Percentiles rank a stretch among this genome's conserved stretches.
Conservation (phyloP, 352 stramenopile genomes). For the Pythium volutum region DNA sequence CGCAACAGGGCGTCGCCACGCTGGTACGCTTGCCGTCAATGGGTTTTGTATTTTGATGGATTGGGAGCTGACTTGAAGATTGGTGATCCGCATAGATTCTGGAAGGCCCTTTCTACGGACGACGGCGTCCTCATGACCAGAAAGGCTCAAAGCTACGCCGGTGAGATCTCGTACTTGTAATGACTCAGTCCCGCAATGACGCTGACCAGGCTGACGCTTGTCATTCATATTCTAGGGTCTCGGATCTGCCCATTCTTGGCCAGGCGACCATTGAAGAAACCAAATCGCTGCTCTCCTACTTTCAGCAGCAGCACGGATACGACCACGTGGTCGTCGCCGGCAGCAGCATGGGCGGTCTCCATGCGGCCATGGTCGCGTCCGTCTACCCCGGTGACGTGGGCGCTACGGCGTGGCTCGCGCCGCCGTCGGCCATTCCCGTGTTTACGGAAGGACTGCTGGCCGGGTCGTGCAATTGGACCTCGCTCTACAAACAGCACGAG, state of each 20-base stretch:
- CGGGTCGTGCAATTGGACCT: conserved; percentile 73
- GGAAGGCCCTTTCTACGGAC: conserved; percentile 78
- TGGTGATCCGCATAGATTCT: conserved; percentile 45
- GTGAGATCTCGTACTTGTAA: conserved; percentile 21
- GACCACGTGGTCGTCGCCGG: conserved; percentile 63
- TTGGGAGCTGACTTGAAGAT: not conserved
- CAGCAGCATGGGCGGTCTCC: conserved; percentile 75
- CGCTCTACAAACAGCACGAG: conserved; percentile 67
- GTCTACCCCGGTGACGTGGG: conserved; percentile 69
- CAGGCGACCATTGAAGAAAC: conserved; percentile 82
- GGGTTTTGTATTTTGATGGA: not conserved
- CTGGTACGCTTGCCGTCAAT: conserved; percentile 31
- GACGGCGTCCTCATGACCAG: conserved; percentile 57
- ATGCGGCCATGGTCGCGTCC: conserved; percentile 73
- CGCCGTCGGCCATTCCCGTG: conserved; percentile 62
- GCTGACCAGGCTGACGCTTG: too few relatives aligned
- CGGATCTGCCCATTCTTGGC: conserved; percentile 64
- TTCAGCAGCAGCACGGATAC: conserved; percentile 46
- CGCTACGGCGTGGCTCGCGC: conserved; percentile 64
- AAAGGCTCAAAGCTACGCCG: conserved; percentile 71
- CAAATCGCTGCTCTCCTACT: conserved; percentile 72
- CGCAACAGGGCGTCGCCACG: conserved; percentile 54
- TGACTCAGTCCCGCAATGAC: not conserved
- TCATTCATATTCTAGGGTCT: conserved; percentile 8
- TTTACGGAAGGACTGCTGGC: conserved; percentile 76